These are phyloP conservation scores for Jacaranda mimosifolia DNA, from an alignment of 257 asterid species.

Conservation along the genomic window DNA sequence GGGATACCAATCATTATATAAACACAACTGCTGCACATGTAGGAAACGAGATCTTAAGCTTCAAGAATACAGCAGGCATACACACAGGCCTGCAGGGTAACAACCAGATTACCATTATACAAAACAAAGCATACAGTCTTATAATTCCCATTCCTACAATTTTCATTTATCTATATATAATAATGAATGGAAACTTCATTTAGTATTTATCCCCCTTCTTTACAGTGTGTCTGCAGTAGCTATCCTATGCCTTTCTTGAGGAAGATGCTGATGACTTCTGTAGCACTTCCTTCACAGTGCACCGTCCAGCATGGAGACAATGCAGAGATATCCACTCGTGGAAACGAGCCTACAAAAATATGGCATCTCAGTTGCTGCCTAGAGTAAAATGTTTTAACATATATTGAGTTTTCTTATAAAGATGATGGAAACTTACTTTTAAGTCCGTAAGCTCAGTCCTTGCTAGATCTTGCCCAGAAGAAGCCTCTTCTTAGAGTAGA, in stretches of 20 bases:
- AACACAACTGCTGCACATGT: neutral
- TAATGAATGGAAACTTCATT: slow-evolving; percentile 49
- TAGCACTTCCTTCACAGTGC: slow-evolving; percentile 19
- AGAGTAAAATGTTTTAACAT: neutral
- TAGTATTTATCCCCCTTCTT: slow-evolving; percentile 53
- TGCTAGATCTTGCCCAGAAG: slow-evolving; percentile 83
- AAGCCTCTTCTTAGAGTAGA: slow-evolving; percentile 58
- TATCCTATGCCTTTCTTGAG: slow-evolving; percentile 50
- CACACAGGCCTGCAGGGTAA: slow-evolving; percentile 24
- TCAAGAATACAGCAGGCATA: slow-evolving; percentile 3
- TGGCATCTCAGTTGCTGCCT: neutral
- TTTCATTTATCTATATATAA: slow-evolving; percentile 48
- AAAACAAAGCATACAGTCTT: slow-evolving; percentile 42
- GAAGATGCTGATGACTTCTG: slow-evolving; percentile 32
- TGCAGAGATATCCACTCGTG: slow-evolving; percentile 33
- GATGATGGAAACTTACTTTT: slow-evolving; percentile 40
- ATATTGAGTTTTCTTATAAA: neutral
- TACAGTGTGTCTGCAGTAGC: slow-evolving; percentile 64
- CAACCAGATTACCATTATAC: slow-evolving; percentile 50
- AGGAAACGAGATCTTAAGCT: slow-evolving; percentile 25
- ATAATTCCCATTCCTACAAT: slow-evolving; percentile 42
- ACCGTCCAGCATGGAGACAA: slow-evolving; percentile 11
- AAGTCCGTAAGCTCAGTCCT: slow-evolving; percentile 49
- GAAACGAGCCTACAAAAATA: slow-evolving; percentile 34
- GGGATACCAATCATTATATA: neutral